A percentile compares a stretch with the other conserved stretches of the same genome.
These are phyloP conservation scores for Mycena floridula DNA, from an alignment of 768 basidiomycete genomes.

Conservation along the genomic window DNA sequence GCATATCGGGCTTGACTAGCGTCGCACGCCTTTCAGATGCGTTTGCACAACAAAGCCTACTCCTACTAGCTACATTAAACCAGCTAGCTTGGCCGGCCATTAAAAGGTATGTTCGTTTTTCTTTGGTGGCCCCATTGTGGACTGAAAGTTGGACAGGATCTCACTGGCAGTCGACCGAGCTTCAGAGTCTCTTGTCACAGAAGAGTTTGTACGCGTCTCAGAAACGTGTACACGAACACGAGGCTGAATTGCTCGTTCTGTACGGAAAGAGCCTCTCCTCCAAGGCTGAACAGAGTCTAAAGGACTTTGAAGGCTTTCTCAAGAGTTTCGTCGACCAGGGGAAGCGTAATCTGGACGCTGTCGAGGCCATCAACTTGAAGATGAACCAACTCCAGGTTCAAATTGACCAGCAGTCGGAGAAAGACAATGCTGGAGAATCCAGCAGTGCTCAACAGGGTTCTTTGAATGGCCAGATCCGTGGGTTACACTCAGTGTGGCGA, in stretches of 20 bases:
- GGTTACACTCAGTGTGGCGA: constrained; percentile 36
- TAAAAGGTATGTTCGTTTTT: no score
- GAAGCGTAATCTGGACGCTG: constrained; percentile 25
- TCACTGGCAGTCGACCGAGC: constrained; percentile 23
- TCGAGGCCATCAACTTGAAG: constrained; percentile 30
- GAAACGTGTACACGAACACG: constrained; percentile 31
- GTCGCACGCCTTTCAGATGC: constrained; percentile 48
- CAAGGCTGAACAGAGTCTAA: constrained; percentile 34
- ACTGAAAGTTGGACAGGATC: no score
- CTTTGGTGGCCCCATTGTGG: no score
- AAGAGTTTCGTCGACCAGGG: constrained; percentile 33
- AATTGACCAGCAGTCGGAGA: constrained; percentile 26
- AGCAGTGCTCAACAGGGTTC: constrained; percentile 1
- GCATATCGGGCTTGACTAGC: constrained; percentile 43
- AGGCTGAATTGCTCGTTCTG: constrained; percentile 32
- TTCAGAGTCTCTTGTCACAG: constrained; percentile 29
- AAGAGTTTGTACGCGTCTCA: constrained; percentile 30
- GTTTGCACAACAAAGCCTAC: no score
- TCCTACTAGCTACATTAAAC: no score
- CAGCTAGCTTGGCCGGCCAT: no score
- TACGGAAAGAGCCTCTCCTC: constrained; percentile 37
- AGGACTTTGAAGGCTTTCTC: constrained; percentile 34
- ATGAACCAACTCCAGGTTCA: constrained; percentile 36
- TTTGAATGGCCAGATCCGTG: constrained; percentile 26
- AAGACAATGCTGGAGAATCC: constrained; percentile 23